phyloP scores from a whole-genome alignment of 2,329 filamentous ascomycete species.

The Capronia epimyces region DNA sequence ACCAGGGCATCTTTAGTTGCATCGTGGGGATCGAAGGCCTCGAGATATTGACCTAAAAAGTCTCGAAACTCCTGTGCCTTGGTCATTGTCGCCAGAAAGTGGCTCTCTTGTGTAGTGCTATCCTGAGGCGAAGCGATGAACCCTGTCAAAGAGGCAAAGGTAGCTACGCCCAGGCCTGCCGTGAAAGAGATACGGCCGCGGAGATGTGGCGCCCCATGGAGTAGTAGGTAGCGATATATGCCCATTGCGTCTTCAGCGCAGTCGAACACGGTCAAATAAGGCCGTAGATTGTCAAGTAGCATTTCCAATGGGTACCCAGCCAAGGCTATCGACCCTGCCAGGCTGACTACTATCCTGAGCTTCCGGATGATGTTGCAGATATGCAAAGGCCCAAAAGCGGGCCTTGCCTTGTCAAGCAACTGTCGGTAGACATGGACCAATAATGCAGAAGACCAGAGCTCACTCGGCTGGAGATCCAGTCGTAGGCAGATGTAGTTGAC shows the following conservation, averaged over 20 bases:
- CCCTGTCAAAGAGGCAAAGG: conserved; percentile 68
- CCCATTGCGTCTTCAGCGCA: conserved; percentile 89
- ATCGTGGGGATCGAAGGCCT: conserved; percentile 53
- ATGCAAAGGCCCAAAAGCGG: conserved; percentile 78
- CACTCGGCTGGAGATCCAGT: conserved; percentile 58
- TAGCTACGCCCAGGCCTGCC: conserved; percentile 72
- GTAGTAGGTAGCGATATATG: conserved; percentile 75
- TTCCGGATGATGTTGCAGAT: conserved; percentile 82
- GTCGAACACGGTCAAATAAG: conserved; percentile 73
- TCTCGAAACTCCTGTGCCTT: conserved; percentile 69
- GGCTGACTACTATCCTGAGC: conserved; percentile 70
- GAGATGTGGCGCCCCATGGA: conserved; percentile 62
- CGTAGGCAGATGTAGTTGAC: conserved; percentile 72
- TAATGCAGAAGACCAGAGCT: conserved; percentile 69
- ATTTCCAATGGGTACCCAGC: conserved; percentile 82
- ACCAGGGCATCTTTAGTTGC: conserved; percentile 37
- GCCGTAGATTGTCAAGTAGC: conserved; percentile 72
- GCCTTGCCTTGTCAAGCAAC: conserved; percentile 73
- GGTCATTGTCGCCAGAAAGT: conserved; percentile 69
- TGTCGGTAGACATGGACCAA: conserved; percentile 69
- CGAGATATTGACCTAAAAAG: conserved; percentile 71
- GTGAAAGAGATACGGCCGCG: conserved; percentile 65
- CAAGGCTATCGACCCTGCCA: conserved; percentile 68
- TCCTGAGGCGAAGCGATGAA: conserved; percentile 71
- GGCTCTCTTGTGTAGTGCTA: conserved; percentile 77